A percentile compares a stretch with the other conserved stretches of the same genome.
Conservation (phyloP, 345 rosid species). For the Mallotus nudiflorus region DNA sequence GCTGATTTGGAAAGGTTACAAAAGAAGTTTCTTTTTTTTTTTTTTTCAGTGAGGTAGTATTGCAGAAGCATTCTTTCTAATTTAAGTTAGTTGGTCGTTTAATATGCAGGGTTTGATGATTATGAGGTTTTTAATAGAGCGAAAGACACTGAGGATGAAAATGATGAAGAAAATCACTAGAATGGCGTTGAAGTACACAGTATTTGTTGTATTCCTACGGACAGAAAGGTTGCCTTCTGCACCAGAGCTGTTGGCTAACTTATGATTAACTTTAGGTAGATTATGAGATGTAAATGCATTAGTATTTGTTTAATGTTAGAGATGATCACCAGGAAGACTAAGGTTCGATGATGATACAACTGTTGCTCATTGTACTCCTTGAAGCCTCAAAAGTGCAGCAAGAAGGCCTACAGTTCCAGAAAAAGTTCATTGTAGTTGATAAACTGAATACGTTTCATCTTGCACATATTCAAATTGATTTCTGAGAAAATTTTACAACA, state of each 20-base stretch:
- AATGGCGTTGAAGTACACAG: neutral
- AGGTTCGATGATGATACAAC: neutral
- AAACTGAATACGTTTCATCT: too few species aligned
- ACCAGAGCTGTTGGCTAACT: neutral
- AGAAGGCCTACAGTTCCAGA: neutral
- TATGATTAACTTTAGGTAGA: neutral
- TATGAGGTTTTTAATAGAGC: constrained; percentile 20
- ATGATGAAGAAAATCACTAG: constrained; percentile 18
- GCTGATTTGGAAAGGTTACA: neutral
- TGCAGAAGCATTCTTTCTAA: constrained; percentile 4
- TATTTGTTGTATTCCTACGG: neutral
- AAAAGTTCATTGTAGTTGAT: neutral
- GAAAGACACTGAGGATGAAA: constrained; percentile 47
- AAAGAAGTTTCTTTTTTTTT: neutral
- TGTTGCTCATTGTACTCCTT: neutral
- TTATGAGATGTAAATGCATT: constrained; percentile 5
- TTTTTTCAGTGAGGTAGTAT: neutral
- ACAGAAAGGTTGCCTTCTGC: neutral
- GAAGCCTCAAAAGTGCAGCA: neutral
- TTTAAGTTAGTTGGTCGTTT: neutral
- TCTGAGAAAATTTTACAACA: too few species aligned
- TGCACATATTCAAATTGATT: too few species aligned
- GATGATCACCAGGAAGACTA: neutral
- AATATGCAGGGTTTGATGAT: constrained; percentile 31
- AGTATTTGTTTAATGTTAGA: neutral